These are phyloP conservation scores for Daedaleopsis nitida DNA, from an alignment of 768 basidiomycete genomes.

Conservation along the genomic window DNA sequence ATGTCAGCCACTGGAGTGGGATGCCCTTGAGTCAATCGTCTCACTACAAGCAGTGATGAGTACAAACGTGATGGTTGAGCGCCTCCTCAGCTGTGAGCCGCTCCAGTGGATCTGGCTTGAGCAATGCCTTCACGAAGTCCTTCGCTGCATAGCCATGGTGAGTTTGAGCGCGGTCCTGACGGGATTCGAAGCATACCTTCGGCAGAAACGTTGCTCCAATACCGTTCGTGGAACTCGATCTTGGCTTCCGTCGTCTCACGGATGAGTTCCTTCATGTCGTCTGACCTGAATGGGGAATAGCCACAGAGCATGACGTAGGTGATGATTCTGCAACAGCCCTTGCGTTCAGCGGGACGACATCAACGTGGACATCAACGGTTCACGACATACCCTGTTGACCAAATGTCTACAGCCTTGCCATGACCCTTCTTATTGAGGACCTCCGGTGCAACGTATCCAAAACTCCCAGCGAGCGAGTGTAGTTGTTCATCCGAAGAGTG, in stretches of 20 bases:
- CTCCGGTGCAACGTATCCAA: slow-evolving; percentile 92
- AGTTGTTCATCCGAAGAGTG: slow-evolving; percentile 72
- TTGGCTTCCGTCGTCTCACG: slow-evolving; percentile 84
- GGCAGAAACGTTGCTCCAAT: slow-evolving; percentile 88
- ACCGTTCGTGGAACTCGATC: slow-evolving; percentile 90
- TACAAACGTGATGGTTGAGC: slow-evolving; percentile 60
- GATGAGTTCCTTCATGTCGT: slow-evolving; percentile 72
- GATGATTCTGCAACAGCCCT: slow-evolving; percentile 63
- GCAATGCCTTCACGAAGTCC: slow-evolving; percentile 70
- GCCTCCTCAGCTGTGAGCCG: slow-evolving; percentile 80
- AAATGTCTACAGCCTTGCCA: slow-evolving; percentile 90
- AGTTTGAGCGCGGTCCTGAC: slow-evolving; percentile 1
- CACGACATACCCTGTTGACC: slow-evolving; percentile 80
- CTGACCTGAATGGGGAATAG: slow-evolving; percentile 91
- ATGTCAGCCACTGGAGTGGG: slow-evolving; percentile 69
- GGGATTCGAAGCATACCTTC: slow-evolving; percentile 49
- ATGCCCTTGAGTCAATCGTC: not conserved
- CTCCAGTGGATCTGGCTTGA: slow-evolving; percentile 68
- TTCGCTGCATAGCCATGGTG: slow-evolving; percentile 57
- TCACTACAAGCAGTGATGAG: not conserved
- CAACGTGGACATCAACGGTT: not conserved
- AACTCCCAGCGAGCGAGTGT: slow-evolving; percentile 72
- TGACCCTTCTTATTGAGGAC: slow-evolving; percentile 82
- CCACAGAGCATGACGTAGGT: slow-evolving; percentile 95
- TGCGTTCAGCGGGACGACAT: not conserved